These are phyloP conservation scores for Delonix regia DNA, from an alignment of 306 rosid species.

Conservation along the genomic window DNA sequence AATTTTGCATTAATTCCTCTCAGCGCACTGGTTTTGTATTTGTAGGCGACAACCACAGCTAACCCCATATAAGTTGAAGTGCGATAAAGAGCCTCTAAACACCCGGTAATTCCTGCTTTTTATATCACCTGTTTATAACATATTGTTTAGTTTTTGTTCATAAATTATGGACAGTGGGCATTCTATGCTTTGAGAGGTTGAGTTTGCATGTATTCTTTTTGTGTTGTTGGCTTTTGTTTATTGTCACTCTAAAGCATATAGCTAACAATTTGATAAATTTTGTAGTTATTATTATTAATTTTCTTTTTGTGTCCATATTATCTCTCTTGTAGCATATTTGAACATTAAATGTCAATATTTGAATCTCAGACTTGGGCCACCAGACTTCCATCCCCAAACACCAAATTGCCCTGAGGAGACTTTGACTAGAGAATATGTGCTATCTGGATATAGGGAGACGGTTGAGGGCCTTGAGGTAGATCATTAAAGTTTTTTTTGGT, in stretches of 20 bases:
- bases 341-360: constrained; percentile 32
- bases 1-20: constrained; percentile 27
- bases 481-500: constrained; percentile 12
- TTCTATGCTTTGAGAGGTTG: constrained; percentile 8
- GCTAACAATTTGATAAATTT: constrained; percentile 10
- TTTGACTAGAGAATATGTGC: constrained; percentile 82
- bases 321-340: background rate
- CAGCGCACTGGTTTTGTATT: constrained; percentile 34
- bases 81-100: constrained; percentile 87
- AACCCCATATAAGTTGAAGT: constrained; percentile 82
- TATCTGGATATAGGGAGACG: constrained; percentile 80
- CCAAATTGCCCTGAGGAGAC: constrained; percentile 92
- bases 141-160: background rate
- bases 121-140: background rate
- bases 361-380: constrained; percentile 85
- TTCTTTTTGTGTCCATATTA: background rate
- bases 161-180: background rate
- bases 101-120: constrained; percentile 58
- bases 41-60: constrained; percentile 79
- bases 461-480: constrained; percentile 91
- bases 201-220: constrained; percentile 9
- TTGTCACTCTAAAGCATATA: constrained; percentile 21
- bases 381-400: constrained; percentile 84
- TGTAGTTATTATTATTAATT: background rate
- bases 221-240: background rate